Conservation (phyloP, 1,284 basidiomycete genomes). For the Ganoderma lucidum region DNA sequence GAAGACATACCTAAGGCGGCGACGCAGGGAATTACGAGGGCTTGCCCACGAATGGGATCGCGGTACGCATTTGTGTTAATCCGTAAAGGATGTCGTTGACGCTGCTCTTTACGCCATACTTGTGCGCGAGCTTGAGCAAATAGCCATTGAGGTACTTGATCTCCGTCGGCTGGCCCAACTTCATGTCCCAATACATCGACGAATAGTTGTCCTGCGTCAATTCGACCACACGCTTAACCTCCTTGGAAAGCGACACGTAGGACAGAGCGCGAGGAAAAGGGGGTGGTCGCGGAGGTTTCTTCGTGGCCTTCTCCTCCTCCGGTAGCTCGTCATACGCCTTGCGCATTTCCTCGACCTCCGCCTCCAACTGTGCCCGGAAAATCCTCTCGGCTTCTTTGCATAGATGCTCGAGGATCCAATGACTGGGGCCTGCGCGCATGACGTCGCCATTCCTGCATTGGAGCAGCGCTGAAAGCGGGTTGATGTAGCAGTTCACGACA, state of each 20-base stretch:
- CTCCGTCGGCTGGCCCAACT: slow-evolving; percentile 70
- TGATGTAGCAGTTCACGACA: slow-evolving; percentile 87
- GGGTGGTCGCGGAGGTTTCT: slow-evolving; percentile 33
- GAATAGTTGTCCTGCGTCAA: slow-evolving; percentile 73
- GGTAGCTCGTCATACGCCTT: slow-evolving; percentile 31
- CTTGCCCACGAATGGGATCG: slow-evolving; percentile 36
- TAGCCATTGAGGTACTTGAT: slow-evolving; percentile 91
- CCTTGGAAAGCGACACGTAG: slow-evolving; percentile 50
- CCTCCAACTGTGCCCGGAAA: slow-evolving; percentile 60
- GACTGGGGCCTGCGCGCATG: slow-evolving; percentile 52
- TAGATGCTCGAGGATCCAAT: slow-evolving; percentile 55
- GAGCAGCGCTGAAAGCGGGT: slow-evolving; percentile 87
- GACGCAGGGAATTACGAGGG: background rate
- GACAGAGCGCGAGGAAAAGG: slow-evolving; percentile 52
- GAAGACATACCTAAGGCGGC: background rate
- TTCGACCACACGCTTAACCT: slow-evolving; percentile 63
- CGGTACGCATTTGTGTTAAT: slow-evolving; percentile 61
- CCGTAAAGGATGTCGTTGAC: slow-evolving; percentile 58
- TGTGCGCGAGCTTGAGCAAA: slow-evolving; percentile 70
- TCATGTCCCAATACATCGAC: slow-evolving; percentile 81
- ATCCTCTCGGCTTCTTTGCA: slow-evolving; percentile 67
- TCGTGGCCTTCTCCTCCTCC: background rate
- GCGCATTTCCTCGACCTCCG: slow-evolving; percentile 44
- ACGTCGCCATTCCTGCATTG: slow-evolving; percentile 85
- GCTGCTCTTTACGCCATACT: slow-evolving; percentile 72